These are phyloP conservation scores for Echeveria elegans DNA, from an alignment of 164 flowering plant species.

Conservation along the genomic window DNA sequence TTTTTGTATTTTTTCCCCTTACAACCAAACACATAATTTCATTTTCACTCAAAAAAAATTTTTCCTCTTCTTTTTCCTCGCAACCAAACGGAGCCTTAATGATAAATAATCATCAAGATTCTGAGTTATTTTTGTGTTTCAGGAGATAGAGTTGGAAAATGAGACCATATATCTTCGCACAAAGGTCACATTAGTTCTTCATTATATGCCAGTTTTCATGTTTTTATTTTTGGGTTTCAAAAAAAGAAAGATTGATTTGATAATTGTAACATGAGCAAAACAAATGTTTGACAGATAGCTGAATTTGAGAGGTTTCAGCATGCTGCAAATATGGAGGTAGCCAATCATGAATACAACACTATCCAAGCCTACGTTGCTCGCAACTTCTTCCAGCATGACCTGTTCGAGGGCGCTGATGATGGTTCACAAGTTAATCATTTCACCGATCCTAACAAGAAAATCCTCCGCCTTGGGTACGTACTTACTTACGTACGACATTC, in stretches of 20 bases:
- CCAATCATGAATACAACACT: slow-evolving; percentile 35
- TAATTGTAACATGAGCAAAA: neutral
- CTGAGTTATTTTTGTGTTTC: neutral
- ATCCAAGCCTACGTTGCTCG: slow-evolving; percentile 51
- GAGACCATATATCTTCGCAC: slow-evolving; percentile 46
- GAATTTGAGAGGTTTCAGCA: slow-evolving; percentile 50
- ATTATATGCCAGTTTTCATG: neutral
- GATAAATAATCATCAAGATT: neutral
- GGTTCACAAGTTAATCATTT: slow-evolving; percentile 24
- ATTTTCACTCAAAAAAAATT: no score
- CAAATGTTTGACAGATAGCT: slow-evolving; percentile 28
- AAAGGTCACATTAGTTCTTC: slow-evolving; percentile 34
- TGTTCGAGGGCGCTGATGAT: slow-evolving; percentile 21
- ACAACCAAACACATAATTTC: no score
- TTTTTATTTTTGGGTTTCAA: no score
- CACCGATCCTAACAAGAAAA: slow-evolving; percentile 44
- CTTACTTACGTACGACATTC: no score
- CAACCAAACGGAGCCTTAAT: no score
- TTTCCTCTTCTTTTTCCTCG: no score
- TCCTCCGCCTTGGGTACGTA: slow-evolving; percentile 56
- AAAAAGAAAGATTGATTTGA: neutral
- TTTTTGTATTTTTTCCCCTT: no score
- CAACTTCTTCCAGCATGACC: slow-evolving; percentile 38
- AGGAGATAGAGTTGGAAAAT: slow-evolving; percentile 64
- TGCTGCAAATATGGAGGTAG: slow-evolving; percentile 29